Evolutionary conservation across 176 grass and related monocot genomes (phyloP), one percentile per base, ranked within the genome.

Genomic region (Dactylis glomerata): DNA sequence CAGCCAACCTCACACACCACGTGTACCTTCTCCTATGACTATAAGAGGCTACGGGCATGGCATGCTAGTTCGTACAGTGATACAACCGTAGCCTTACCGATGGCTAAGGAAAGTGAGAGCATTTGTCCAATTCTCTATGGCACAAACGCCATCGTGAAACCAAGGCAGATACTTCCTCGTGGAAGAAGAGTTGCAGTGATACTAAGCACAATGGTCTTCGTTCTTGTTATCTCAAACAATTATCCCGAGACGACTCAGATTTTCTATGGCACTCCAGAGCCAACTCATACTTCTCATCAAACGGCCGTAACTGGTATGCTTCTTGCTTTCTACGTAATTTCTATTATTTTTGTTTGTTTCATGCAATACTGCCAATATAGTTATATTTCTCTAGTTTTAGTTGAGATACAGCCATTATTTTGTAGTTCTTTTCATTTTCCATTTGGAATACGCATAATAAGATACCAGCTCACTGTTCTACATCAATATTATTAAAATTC

Each of bases 61-160:
- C 74, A 28, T 72, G 2, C 9, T 74, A 55, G 31, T 55, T 50
- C 76, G 69, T 32, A 42, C 86, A 47, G 49, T 73, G 69, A 81
- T 31, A 34, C 55, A 86, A 24, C 54, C 32, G 6, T 40, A 62
- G 17, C 52, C 57, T 63, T 81, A 23, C 16, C 63, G 51, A 82
- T 57, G 80, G 50, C 50, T 16, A 50, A 77, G 16, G 50, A 4
- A 78, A 78, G n/a, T 54, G 50, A 23, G 62, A 78, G 17, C 64
- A 16, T 8, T 59, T 22, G 38, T 61, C 73, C 72, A 3, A 17
- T 52, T 8, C 75, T 79, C 75, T 54, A 79, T 36, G 42, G 42
- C 74, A 22, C 28, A 84, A 65, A 84, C 75, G 56, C 24, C 66
- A 42, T 31, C 33, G 52, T 20, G 33, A 79, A 63, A 26, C 9